A percentile compares a stretch with the other conserved stretches of the same genome.
Conservation (phyloP, 2,329 filamentous ascomycete genomes). For the Diaporthe sp. region DNA sequence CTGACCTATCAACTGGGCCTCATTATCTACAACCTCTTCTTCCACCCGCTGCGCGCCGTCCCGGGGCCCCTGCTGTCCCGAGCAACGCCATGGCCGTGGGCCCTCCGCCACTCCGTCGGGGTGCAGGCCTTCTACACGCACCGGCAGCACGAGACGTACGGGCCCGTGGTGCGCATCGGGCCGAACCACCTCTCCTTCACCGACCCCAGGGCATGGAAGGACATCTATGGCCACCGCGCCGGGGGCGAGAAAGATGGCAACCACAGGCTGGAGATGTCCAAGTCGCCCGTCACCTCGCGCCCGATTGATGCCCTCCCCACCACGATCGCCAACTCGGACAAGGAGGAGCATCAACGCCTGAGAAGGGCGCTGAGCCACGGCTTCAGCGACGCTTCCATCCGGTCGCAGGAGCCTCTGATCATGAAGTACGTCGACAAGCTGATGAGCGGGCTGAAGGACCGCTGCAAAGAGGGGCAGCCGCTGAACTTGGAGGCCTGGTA, state of each 20-base stretch:
- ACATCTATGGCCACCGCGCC: constrained; percentile 48
- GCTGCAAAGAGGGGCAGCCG: constrained; percentile 8
- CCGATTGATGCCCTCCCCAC: background rate
- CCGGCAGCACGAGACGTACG: constrained; percentile 53
- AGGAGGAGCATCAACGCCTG: constrained; percentile 35
- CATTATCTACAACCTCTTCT: constrained; percentile 42
- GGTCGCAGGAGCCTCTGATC: constrained; percentile 39
- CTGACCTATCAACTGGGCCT: background rate
- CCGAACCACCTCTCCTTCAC: constrained; percentile 59
- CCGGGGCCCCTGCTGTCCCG: constrained; percentile 43
- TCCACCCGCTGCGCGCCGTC: constrained; percentile 44
- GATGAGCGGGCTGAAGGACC: constrained; percentile 22
- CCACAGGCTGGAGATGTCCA: constrained; percentile 25
- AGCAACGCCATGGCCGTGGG: constrained; percentile 39
- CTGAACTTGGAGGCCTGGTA: constrained; percentile 39
- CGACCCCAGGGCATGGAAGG: constrained; percentile 51
- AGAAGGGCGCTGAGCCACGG: constrained; percentile 33
- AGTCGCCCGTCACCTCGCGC: background rate
- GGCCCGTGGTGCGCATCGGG: constrained; percentile 58
- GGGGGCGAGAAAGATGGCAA: constrained; percentile 24
- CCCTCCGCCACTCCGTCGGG: constrained; percentile 10
- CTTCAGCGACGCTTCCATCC: constrained; percentile 37
- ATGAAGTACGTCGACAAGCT: constrained; percentile 38
- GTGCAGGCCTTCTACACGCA: constrained; percentile 33
- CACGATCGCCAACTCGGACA: constrained; percentile 7